A percentile compares a stretch with the other conserved stretches of the same genome.
Evolutionary conservation across 768 basidiomycete species (phyloP).

Genomic region (Pleurotus eryngii): DNA sequence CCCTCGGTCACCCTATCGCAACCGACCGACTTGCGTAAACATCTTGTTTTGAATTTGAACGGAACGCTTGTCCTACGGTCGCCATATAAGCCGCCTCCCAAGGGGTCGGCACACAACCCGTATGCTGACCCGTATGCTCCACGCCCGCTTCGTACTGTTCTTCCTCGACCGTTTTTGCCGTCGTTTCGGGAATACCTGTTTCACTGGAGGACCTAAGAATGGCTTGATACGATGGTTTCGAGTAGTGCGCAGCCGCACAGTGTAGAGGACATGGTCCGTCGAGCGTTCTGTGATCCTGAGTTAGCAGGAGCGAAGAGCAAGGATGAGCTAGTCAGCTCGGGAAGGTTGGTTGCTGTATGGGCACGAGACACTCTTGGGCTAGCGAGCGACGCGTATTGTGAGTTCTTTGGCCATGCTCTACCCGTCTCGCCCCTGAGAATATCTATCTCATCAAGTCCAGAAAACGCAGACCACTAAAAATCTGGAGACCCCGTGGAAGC

Average conservation of each 20-base stretch:
- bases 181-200: conserved; percentile 63
- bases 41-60: conserved; percentile 74
- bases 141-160: conserved; percentile 32
- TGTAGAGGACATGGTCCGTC: conserved; percentile 70
- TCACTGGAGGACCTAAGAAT: conserved; percentile 46
- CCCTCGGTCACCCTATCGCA: conserved; percentile 24
- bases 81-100: conserved; percentile 24
- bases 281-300: conserved; percentile 47
- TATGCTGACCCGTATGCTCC: conserved; percentile 15
- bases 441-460: conserved; percentile 22
- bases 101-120: background rate
- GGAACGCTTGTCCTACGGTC: conserved; percentile 69
- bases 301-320: conserved; percentile 12
- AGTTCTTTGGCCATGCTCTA: conserved; percentile 24
- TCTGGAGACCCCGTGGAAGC: conserved; percentile 62
- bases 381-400: conserved; percentile 58
- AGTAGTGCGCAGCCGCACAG: conserved; percentile 82
- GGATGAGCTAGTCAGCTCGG: conserved; percentile 8
- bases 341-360: conserved; percentile 64
- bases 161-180: conserved; percentile 65
- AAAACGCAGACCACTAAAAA: conserved; percentile 70
- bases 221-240: conserved; percentile 89
- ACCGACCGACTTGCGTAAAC: conserved; percentile 43
- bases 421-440: background rate
- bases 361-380: conserved; percentile 77